Evolutionary conservation across 2,329 filamentous ascomycete species (phyloP).

Genomic region (Diaporthe humulicola): DNA sequence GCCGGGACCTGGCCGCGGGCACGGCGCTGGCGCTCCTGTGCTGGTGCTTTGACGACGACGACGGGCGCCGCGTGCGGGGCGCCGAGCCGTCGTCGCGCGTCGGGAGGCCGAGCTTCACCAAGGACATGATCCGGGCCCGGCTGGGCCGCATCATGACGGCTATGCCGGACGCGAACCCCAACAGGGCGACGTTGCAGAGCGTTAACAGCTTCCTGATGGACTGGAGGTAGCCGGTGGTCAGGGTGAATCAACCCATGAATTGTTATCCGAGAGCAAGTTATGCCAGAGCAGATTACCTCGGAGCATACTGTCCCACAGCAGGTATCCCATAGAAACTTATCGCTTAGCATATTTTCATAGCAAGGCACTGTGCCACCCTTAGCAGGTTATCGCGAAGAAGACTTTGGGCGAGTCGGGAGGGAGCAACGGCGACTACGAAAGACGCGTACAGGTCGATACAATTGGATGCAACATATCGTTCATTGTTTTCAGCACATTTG

Average conservation of each 20-base stretch:
- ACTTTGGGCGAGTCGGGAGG: neutral
- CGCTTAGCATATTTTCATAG: neutral
- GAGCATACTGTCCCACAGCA: neutral
- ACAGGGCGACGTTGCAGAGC: conserved; percentile 86
- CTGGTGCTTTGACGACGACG: conserved; percentile 72
- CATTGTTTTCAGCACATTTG: neutral
- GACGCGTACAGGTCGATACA: neutral
- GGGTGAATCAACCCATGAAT: neutral
- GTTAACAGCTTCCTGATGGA: conserved; percentile 92
- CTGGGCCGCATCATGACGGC: conserved; percentile 87
- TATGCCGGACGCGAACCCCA: conserved; percentile 85
- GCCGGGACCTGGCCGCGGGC: conserved; percentile 85
- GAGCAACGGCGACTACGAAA: neutral
- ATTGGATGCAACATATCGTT: neutral
- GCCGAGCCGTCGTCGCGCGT: conserved; percentile 38
- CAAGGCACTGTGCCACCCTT: too few relatives aligned
- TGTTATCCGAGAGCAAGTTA: neutral
- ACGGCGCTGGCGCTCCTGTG: conserved; percentile 83
- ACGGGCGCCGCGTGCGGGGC: conserved; percentile 61
- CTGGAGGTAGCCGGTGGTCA: conserved; percentile 46
- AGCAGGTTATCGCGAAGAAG: neutral
- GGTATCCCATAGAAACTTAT: neutral
- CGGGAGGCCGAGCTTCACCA: conserved; percentile 67
- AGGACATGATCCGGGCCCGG: conserved; percentile 80
- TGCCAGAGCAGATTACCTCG: too few relatives aligned